Base-by-base conservation (phyloP, 1,139 yeast species). In the Scheffersomyces stambukii region DNA sequence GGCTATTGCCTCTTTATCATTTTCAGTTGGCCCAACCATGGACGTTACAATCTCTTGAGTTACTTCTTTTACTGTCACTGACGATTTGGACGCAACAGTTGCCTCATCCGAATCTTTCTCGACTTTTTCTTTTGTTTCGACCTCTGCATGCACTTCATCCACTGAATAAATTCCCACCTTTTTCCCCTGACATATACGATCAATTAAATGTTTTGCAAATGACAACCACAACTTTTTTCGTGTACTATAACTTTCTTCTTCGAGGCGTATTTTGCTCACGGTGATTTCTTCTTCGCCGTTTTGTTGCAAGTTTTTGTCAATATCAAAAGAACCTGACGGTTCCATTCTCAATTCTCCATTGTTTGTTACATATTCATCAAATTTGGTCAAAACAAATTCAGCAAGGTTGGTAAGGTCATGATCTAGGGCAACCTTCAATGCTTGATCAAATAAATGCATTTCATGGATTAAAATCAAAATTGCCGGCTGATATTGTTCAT, bases 221-320 rank as follows among this genome's bases (percentile, higher is more conserved):
- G 69, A 69, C 23, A 83, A 48, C 95, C 96, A 85, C 30, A 89
- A 57, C 30, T 70, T 69, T 52, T 84, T 85, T 33, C 91, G 72
- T 25, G 74, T 52, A 14, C 68, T 65, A 25, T 54, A 65, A 16
- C 48, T 52, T 30, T 52, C 57, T 24, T 60, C 64, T 32, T 60
- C 65, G 9, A 63, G 41, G 25, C 52, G 54, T 13, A 57, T 55
- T 31, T 43, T 48, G 12, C 53, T 50, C 4, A 48, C 49, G 23
- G 35, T 34, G 21, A 33, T 35, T 12, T 37, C 31, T 4, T 42
- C 35, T 17, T 34, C 33, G 8, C 30, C 29, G n/a, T 35, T 30
- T 8, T 16, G 8, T 8, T 16, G 18, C 21, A 17, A 6, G 28
- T 32, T 8, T 6, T 15, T 8, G 8, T 6, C 18, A 16, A 8